phyloP scores from a whole-genome alignment of 2,329 filamentous ascomycete species.

The Fusarium sp. region DNA sequence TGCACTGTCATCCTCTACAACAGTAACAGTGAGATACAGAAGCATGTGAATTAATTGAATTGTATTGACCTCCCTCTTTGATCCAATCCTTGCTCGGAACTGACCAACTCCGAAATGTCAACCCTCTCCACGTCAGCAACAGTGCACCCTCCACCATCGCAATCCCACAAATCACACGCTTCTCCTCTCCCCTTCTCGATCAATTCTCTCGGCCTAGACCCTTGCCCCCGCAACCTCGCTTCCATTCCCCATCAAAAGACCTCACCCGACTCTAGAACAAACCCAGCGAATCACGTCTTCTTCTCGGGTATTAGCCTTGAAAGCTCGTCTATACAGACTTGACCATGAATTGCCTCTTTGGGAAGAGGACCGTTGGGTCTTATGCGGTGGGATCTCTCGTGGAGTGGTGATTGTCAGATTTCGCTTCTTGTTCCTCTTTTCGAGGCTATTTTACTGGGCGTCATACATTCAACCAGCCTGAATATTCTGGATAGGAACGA shows the following conservation, averaged over 20 bases:
- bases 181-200: slow-evolving; percentile 14
- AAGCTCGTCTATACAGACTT: slow-evolving; percentile 17
- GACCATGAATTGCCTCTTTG: slow-evolving; percentile 5
- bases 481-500: neutral
- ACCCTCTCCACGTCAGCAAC: slow-evolving; percentile 21
- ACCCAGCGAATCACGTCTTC: slow-evolving; percentile 11
- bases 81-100: slow-evolving; percentile 19
- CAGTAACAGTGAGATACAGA: neutral
- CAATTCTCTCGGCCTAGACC: slow-evolving; percentile 13
- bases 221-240: slow-evolving; percentile 33
- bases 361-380: neutral
- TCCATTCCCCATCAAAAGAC: neutral
- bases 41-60: neutral
- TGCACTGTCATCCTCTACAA: neutral
- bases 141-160: neutral
- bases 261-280: slow-evolving; percentile 17
- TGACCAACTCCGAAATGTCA: slow-evolving; percentile 14
- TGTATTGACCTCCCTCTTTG: neutral
- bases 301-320: slow-evolving; percentile 21
- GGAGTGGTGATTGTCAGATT: neutral
- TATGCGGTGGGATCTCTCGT: neutral
- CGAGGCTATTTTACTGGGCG: neutral
- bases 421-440: neutral
- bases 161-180: slow-evolving; percentile 18
- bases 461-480: slow-evolving; percentile 23